phyloP scores from a whole-genome alignment of 768 basidiomycete genomes.

The Punctularia strigosozonata region DNA sequence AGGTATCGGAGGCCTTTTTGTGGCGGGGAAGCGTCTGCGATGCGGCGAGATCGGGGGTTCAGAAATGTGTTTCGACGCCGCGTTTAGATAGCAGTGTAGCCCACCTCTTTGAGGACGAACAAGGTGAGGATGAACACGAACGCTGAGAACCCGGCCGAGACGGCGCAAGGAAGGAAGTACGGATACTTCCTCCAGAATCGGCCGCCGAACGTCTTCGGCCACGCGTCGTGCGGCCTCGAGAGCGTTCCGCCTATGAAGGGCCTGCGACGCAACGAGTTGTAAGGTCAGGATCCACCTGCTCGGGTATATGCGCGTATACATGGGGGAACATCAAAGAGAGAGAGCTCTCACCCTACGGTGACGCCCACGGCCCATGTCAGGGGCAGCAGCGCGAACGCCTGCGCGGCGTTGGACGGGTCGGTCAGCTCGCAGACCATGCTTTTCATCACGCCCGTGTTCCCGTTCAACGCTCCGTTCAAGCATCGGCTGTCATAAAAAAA shows the following conservation, averaged over 20 bases:
- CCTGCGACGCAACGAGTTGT: constrained; percentile 7
- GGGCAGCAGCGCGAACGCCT: constrained; percentile 19
- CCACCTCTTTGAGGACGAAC: constrained; percentile 21
- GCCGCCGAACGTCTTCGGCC: constrained; percentile 16
- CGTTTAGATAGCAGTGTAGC: not conserved
- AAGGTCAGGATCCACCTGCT: too few species aligned
- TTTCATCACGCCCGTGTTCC: constrained; percentile 21
- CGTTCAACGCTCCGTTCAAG: constrained; percentile 24
- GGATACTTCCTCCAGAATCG: constrained; percentile 22
- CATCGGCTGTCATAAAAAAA: constrained; percentile 13
- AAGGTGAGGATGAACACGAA: constrained; percentile 14
- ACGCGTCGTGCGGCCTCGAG: constrained; percentile 20
- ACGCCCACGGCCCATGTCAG: constrained; percentile 19
- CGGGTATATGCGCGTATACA: too few species aligned
- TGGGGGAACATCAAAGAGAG: not conserved
- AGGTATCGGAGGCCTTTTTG: not conserved
- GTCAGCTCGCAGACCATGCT: constrained; percentile 18
- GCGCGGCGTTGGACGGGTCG: constrained; percentile 24
- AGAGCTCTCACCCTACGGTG: constrained; percentile 16
- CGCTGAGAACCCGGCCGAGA: constrained; percentile 15
- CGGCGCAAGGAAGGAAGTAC: constrained; percentile 24
- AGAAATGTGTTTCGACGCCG: too few species aligned
- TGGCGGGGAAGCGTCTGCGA: not conserved
- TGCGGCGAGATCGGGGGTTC: not conserved
- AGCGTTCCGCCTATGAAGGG: constrained; percentile 22